Conservation (phyloP, 805 yeast species). For the Maudiozyma serrabonitensis region DNA sequence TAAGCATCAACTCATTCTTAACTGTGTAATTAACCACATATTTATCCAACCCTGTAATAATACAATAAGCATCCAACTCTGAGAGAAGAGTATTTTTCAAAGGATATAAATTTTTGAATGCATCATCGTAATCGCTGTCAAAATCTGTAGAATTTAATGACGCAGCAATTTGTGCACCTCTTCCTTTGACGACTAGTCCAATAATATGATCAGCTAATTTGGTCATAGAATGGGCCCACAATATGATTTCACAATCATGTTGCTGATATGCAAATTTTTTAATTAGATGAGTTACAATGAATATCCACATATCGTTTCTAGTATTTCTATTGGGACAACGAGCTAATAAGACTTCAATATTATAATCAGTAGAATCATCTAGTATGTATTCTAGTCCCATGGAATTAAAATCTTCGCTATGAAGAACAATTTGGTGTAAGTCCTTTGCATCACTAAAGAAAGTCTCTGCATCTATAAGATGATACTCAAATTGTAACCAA, state of each 20-base stretch:
- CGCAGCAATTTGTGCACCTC: slow-evolving; percentile 60
- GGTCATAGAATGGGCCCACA: slow-evolving; percentile 77
- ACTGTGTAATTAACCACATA: slow-evolving; percentile 21
- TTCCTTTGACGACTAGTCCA: slow-evolving; percentile 72
- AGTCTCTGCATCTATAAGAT: slow-evolving; percentile 34
- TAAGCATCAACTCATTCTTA: slow-evolving; percentile 14
- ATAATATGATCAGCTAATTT: slow-evolving; percentile 71
- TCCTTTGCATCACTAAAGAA: slow-evolving; percentile 27
- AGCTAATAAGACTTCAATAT: slow-evolving; percentile 8
- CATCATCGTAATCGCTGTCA: slow-evolving; percentile 22
- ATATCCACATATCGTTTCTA: slow-evolving; percentile 47
- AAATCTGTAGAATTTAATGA: slow-evolving; percentile 35
- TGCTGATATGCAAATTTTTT: slow-evolving; percentile 39
- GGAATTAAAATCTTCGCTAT: slow-evolving; percentile 19
- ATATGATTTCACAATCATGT: slow-evolving; percentile 33
- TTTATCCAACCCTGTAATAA: slow-evolving; percentile 27
- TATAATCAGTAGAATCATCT: background rate
- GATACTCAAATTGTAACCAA: slow-evolving; percentile 31
- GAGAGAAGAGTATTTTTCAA: slow-evolving; percentile 62
- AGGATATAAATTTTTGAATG: slow-evolving; percentile 51
- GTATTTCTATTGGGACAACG: slow-evolving; percentile 46
- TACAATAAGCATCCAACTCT: slow-evolving; percentile 51
- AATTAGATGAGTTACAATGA: slow-evolving; percentile 41
- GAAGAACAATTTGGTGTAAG: slow-evolving; percentile 28
- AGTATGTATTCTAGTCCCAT: slow-evolving; percentile 2